Evolutionary conservation across 2,329 filamentous ascomycete genomes (phyloP).

Genomic region (Ilyonectria mors-panacis): DNA sequence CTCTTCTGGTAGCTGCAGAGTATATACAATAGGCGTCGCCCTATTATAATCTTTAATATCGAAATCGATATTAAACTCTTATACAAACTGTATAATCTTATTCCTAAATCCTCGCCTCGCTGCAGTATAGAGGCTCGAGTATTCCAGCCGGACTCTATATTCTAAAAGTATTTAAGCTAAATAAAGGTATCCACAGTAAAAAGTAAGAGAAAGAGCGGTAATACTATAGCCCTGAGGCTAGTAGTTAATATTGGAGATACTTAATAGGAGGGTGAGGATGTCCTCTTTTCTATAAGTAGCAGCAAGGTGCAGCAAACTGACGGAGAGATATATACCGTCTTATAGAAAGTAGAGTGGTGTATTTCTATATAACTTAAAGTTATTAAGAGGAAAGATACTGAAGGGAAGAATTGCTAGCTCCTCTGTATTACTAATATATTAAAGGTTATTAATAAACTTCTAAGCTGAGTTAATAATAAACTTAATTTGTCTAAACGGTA

Average conservation of each 20-base stretch:
- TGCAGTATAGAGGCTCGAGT: conserved; percentile 3
- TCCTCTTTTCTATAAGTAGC: neutral
- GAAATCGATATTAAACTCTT: conserved; percentile 4
- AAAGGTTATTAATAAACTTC: conserved; percentile 3
- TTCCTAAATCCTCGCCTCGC: conserved; percentile 10
- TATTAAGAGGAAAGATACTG: neutral
- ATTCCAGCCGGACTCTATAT: neutral
- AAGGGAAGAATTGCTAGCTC: conserved; percentile 1
- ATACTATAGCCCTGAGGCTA: neutral
- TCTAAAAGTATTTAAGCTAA: conserved; percentile 1
- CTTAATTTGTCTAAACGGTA: neutral
- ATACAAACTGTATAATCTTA: conserved; percentile 8
- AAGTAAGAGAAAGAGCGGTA: conserved; percentile 5
- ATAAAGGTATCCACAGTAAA: conserved; percentile 7
- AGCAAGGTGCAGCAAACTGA: neutral
- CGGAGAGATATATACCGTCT: neutral
- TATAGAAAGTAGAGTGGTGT: neutral
- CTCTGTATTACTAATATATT: neutral
- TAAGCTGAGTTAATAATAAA: conserved; percentile 1
- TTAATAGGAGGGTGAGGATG: neutral
- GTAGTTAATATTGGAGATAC: neutral
- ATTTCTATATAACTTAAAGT: neutral
- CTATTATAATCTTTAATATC: conserved; percentile 12
- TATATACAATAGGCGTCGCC: conserved; percentile 16
- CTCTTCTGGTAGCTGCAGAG: conserved; percentile 7